phyloP scores from a whole-genome alignment of 805 yeast genomes.

The Tetrapisispora arboricola region DNA sequence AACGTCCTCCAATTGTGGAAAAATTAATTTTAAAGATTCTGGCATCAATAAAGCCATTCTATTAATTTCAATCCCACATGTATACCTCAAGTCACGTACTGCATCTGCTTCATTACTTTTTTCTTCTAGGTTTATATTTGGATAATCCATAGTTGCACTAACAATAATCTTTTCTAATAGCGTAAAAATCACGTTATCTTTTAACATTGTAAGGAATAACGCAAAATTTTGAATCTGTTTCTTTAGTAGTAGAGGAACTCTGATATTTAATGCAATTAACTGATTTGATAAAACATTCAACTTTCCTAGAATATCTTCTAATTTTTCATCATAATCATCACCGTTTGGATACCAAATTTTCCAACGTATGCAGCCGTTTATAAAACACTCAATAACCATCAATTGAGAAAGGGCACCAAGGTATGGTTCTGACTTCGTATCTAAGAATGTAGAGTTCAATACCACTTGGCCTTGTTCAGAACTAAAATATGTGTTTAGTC shows the following conservation, averaged over 20 bases:
- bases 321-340: conserved; percentile 36
- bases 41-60: conserved; percentile 94
- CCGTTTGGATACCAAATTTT: conserved; percentile 62
- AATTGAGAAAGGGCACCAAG: conserved; percentile 73
- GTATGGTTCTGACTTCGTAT: conserved; percentile 55
- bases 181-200: conserved; percentile 72
- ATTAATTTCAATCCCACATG: conserved; percentile 91
- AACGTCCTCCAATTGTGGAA: conserved; percentile 72
- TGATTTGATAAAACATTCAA: conserved; percentile 66
- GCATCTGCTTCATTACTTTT: conserved; percentile 68
- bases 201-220: conserved; percentile 83
- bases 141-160: conserved; percentile 75
- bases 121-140: conserved; percentile 38
- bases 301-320: conserved; percentile 42
- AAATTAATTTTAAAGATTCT: conserved; percentile 70
- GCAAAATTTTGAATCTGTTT: conserved; percentile 87
- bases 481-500: conserved; percentile 64
- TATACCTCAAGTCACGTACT: conserved; percentile 77
- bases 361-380: conserved; percentile 93
- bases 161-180: conserved; percentile 78
- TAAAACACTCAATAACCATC: conserved; percentile 76
- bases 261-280: conserved; percentile 61
- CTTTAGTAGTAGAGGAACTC: conserved; percentile 71
- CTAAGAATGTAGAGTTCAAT: conserved; percentile 43
- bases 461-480: conserved; percentile 59